Evolutionary conservation across 208 protist species (phyloP).

Genomic region (Trypanosoma conorhini): DNA sequence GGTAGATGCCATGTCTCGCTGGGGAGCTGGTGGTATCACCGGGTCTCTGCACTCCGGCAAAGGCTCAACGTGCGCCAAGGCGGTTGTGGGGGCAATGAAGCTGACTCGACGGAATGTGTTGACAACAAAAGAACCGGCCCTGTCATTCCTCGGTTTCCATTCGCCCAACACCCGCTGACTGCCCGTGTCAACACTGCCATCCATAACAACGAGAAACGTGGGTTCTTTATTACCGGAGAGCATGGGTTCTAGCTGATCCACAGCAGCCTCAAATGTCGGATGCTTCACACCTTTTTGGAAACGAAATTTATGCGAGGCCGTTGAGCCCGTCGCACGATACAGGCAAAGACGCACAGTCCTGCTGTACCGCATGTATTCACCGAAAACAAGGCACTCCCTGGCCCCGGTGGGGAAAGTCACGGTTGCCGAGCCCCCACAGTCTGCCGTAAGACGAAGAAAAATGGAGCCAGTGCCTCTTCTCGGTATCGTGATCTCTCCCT

Average conservation of each 20-base stretch:
- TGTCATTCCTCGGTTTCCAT: constrained; percentile 56
- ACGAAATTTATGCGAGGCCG: neutral
- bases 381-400: constrained; percentile 40
- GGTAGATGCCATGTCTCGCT: constrained; percentile 46
- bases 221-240: constrained; percentile 5
- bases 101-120: constrained; percentile 45
- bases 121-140: constrained; percentile 52
- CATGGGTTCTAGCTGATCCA: constrained; percentile 8
- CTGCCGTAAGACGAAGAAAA: constrained; percentile 19
- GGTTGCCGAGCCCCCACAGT: constrained; percentile 24
- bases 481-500: constrained; percentile 45
- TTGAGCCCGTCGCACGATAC: neutral
- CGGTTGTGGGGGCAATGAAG: constrained; percentile 54
- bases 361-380: constrained; percentile 62
- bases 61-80: constrained; percentile 68
- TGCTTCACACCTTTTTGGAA: constrained; percentile 4
- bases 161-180: constrained; percentile 67
- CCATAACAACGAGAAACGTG: constrained; percentile 36
- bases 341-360: constrained; percentile 55
- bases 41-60: constrained; percentile 74
- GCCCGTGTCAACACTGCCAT: constrained; percentile 66
- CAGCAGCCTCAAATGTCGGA: constrained; percentile 24
- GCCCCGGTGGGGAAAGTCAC: constrained; percentile 11
- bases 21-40: constrained; percentile 42
- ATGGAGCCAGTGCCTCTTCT: constrained; percentile 24